Percentiles rank a stretch among this genome's conserved stretches.
Evolutionary conservation across 257 asterid genomes (phyloP).

Genomic region (Nicotiana tomentosiformis): DNA sequence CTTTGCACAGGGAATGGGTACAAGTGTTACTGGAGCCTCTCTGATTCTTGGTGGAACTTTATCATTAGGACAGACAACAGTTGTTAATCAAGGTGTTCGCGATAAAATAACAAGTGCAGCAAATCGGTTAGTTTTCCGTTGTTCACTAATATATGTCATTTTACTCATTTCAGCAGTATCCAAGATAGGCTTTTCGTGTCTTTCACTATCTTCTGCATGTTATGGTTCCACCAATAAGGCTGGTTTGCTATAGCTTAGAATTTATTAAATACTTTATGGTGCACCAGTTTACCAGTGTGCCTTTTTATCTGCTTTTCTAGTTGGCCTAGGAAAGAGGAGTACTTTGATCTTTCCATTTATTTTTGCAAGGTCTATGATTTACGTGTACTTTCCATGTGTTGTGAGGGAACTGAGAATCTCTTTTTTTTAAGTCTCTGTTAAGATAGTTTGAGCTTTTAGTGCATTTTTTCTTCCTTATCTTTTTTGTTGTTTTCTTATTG

Average conservation of each 20-base stretch:
- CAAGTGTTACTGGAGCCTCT: constrained; percentile 78
- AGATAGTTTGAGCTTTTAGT: not conserved
- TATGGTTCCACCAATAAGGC: not conserved
- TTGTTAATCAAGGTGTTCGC: constrained; percentile 66
- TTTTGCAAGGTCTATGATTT: not conserved
- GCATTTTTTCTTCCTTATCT: not conserved
- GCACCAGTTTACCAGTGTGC: not conserved
- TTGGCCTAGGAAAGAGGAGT: not conserved
- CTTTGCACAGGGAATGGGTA: constrained; percentile 69
- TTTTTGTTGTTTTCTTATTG: not conserved
- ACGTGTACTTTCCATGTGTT: not conserved
- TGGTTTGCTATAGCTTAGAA: not conserved
- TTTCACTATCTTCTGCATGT: not conserved
- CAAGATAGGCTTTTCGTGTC: not conserved
- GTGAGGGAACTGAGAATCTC: not conserved
- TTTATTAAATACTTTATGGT: not conserved
- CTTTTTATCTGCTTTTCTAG: not conserved
- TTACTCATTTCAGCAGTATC: not conserved
- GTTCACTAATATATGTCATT: not conserved
- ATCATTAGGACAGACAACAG: constrained; percentile 50
- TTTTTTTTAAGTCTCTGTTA: not conserved
- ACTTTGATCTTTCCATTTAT: not conserved
- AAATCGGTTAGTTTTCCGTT: constrained; percentile 45
- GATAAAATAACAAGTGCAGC: constrained; percentile 86
- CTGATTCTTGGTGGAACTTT: constrained; percentile 70